Evolutionary conservation across 2,329 filamentous ascomycete genomes (phyloP), one percentile per base, ranked within the genome.

Genomic region (Xylaria multiplex): DNA sequence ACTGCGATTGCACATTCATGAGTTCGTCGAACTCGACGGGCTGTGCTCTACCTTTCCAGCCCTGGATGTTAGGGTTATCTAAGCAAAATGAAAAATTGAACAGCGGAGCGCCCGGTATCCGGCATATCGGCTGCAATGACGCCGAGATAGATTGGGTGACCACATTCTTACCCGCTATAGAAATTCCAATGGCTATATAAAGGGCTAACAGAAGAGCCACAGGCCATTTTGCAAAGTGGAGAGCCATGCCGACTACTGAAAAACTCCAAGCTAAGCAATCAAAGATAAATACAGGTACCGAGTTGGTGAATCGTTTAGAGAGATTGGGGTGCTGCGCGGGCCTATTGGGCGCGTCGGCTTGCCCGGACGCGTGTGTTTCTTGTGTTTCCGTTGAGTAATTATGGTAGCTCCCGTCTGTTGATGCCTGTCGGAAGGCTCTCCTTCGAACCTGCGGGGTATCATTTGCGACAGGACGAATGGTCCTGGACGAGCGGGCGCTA

Each of bases 1-100:
- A 93, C 32, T 89, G 85, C n/a, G 86, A 82, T 77, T 96, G 92
- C 1, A 91, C 86, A 19, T 84, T 84, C 82, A 96, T 91, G 24
- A 96, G 83, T 54, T 90, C 86, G 69, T 93, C 89, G 70, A 95
- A 95, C 72, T 93, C 89, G 50, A 90, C 81, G 4, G 77, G 77
- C 45, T 70, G 67, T 9, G 64, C 64, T 9, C 59, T 61, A 24
- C 72, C 68, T 52, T 71, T 60, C 9, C 58, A 48, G 14, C 16
- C 50, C 4, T 37, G 13, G 52, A 9, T n/a, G 5, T 24, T 11
- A 60, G 59, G 55, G 32, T 67, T 54, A 4, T 73, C 71, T 5
- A 81, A 78, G 69, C 91, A 94, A 71, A 92, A 91, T 0, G 90
- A 85, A 0, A 93, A 79, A 65, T 85, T 81, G 5, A 93, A 75